Evolutionary conservation across 495 filamentous ascomycete species (phyloP).

Genomic region (Hypoxylon crocopeplum): DNA sequence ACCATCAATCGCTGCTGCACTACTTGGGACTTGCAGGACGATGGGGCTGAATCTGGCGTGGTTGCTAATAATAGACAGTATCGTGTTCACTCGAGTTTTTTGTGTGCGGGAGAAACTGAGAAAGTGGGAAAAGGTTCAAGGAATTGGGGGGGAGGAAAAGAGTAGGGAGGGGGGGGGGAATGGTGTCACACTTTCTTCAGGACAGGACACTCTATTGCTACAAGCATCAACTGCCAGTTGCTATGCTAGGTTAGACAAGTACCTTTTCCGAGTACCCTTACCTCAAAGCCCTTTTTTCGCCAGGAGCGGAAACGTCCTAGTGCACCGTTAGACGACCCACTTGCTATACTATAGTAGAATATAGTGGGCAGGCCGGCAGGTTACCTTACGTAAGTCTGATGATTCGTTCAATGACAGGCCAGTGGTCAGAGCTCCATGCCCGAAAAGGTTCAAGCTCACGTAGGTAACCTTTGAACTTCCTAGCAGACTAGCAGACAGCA

Average conservation of each 20-base stretch:
- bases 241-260: conserved; percentile 13
- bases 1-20: conserved; percentile 29
- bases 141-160: conserved; percentile 38
- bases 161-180: conserved; percentile 26
- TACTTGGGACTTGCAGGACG: conserved; percentile 46
- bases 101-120: conserved; percentile 37
- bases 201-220: conserved; percentile 9
- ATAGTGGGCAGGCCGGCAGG: too few relatives aligned
- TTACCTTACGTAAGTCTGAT: conserved; percentile 31
- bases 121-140: conserved; percentile 36
- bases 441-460: too few relatives aligned
- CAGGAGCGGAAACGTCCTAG: conserved; percentile 5
- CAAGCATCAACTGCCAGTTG: too few relatives aligned
- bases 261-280: background rate
- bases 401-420: background rate
- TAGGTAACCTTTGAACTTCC: too few relatives aligned
- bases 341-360: too few relatives aligned
- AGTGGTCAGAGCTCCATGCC: background rate
- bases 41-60: conserved; percentile 53
- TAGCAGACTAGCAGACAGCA: background rate
- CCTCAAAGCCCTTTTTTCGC: background rate
- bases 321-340: conserved; percentile 2
- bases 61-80: conserved; percentile 56
- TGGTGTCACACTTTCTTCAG: conserved; percentile 32
- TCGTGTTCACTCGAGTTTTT: conserved; percentile 45